Conservation (phyloP, 1,139 yeast genomes). For the Candida pseudocylindracea region DNA sequence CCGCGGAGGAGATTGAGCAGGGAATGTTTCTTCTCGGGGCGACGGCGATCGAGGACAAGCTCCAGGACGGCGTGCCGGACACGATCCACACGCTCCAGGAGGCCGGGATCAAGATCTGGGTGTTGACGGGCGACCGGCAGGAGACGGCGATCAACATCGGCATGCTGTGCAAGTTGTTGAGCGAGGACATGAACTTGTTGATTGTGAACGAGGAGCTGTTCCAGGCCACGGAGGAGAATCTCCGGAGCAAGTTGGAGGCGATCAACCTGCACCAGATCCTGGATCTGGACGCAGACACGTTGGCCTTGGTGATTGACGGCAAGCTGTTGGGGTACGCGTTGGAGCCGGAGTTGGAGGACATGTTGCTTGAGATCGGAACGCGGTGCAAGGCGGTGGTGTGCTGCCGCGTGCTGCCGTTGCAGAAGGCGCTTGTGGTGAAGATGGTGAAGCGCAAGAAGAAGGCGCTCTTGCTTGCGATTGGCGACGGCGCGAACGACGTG, state of each 20-base stretch:
- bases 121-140: constrained; percentile 92
- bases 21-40: constrained; percentile 77
- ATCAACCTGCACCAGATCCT: constrained; percentile 38
- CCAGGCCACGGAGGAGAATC: constrained; percentile 49
- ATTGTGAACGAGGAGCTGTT: constrained; percentile 73
- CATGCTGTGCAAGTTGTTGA: constrained; percentile 82
- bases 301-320: constrained; percentile 90
- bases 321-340: constrained; percentile 71
- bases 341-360: constrained; percentile 59
- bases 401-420: constrained; percentile 94
- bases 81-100: constrained; percentile 85
- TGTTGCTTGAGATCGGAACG: constrained; percentile 60
- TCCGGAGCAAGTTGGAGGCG: constrained; percentile 57
- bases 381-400: constrained; percentile 84
- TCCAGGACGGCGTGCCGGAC: constrained; percentile 97
- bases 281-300: constrained; percentile 29
- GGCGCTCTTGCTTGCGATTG: constrained; percentile 73
- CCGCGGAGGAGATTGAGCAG: constrained; percentile 55
- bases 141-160: constrained; percentile 99
- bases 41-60: constrained; percentile 93
- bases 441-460: constrained; percentile 60
- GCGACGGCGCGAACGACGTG: constrained; percentile 98
- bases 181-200: constrained; percentile 90
- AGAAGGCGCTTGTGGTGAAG: constrained; percentile 88
- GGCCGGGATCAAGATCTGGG: constrained; percentile 97